Conservation (phyloP, 2,329 filamentous ascomycete genomes). For the Arthrocladium fulminans region DNA sequence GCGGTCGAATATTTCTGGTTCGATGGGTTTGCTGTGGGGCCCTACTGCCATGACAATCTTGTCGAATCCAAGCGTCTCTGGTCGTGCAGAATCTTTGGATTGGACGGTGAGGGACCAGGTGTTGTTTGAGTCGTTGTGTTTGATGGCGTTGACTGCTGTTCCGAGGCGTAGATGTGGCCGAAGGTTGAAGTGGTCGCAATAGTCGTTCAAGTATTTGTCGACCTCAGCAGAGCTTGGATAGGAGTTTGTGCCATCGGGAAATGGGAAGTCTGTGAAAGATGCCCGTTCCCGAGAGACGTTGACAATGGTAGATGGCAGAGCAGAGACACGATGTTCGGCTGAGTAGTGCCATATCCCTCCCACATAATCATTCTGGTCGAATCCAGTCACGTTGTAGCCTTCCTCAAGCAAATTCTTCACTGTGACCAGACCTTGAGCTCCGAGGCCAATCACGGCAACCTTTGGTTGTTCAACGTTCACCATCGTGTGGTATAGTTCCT, state of each 20-base stretch:
- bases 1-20: constrained; percentile 17
- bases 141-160: constrained; percentile 11
- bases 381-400: constrained; percentile 38
- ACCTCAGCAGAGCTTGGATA: constrained; percentile 12
- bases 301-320: constrained; percentile 11
- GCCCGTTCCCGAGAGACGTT: constrained; percentile 15
- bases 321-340: constrained; percentile 22
- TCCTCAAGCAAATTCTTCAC: constrained; percentile 39
- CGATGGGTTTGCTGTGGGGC: constrained; percentile 16
- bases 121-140: constrained; percentile 9
- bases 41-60: constrained; percentile 30
- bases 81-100: background rate
- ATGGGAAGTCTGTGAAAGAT: constrained; percentile 21
- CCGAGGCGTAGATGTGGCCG: constrained; percentile 11
- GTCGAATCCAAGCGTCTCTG: constrained; percentile 22
- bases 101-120: constrained; percentile 16
- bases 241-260: constrained; percentile 13
- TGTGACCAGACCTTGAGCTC: constrained; percentile 31
- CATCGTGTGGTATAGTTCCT: background rate
- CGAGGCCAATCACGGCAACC: constrained; percentile 7
- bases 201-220: constrained; percentile 16
- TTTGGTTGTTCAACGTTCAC: background rate
- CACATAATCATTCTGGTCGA: constrained; percentile 35
- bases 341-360: constrained; percentile 40
- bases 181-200: constrained; percentile 16